Conservation (phyloP, 495 filamentous ascomycete genomes). For the Aspergillus leporis region DNA sequence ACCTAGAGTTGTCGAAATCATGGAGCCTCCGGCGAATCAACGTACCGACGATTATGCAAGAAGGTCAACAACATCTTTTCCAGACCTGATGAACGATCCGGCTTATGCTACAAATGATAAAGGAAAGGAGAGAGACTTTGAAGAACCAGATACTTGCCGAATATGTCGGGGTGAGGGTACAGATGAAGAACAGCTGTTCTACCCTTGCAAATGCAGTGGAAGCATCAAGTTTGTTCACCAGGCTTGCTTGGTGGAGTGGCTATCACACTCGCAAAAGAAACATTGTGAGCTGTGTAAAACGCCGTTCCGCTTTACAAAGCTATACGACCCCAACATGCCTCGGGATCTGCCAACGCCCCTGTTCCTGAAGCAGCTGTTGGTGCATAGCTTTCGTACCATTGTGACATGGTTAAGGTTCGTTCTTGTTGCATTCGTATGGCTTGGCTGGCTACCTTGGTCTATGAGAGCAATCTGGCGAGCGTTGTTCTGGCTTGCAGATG, state of each 20-base stretch:
- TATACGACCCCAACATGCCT: conserved; percentile 94
- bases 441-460: conserved; percentile 82
- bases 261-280: conserved; percentile 97
- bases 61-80: conserved; percentile 25
- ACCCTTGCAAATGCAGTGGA: conserved; percentile 97
- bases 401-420: conserved; percentile 74
- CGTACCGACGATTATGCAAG: conserved; percentile 21
- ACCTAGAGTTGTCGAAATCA: conserved; percentile 18
- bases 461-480: conserved; percentile 90
- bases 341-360: conserved; percentile 72
- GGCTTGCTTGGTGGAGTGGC: conserved; percentile 96
- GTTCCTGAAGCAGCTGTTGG: conserved; percentile 71
- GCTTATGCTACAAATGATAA: conserved; percentile 44
- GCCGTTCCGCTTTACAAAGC: conserved; percentile 93
- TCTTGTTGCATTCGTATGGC: conserved; percentile 85
- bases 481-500: conserved; percentile 94
- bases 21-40: conserved; percentile 28
- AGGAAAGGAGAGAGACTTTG: conserved; percentile 41
- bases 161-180: conserved; percentile 92
- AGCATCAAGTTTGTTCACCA: conserved; percentile 99
- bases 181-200: conserved; percentile 85
- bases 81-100: conserved; percentile 69
- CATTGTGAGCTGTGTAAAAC: conserved; percentile 99
- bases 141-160: conserved; percentile 77
- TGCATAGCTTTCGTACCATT: conserved; percentile 68